Base-by-base conservation (phyloP, 1,139 yeast genomes). In the Candida tetrigidarum region DNA sequence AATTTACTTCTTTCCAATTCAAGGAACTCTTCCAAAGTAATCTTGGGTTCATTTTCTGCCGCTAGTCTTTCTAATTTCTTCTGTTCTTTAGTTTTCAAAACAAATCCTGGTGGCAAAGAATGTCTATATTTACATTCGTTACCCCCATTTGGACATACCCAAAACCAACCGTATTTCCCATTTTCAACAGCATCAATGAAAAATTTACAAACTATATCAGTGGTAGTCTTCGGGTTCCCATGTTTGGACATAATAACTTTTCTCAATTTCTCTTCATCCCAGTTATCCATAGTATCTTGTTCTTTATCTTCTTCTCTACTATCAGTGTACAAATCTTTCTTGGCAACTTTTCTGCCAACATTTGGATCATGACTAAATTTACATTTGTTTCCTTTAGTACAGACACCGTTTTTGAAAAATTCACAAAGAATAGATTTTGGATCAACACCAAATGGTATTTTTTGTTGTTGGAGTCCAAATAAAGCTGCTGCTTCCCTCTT, bases 111-210 rank as follows among this genome's bases (percentile, higher is more conserved):
- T 36, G 99, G 99, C 58, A 95, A 77, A n/a, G 98, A 86, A 68
- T 95, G 99, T 66, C 81, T 84, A 73, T 95, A 95, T 74, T 86
- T 93, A 80, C 99, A 95, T 46, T 82, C 86, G 55, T 86, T 84
- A 52, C 97, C 97, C 34, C 93, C 93, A 57, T 89, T 89, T 29
- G 99, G 99, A 73, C 99, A 93, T 26, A 81, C 80, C 99, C 99
- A 93, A 69, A 93, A 92, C 99, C 99, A 93, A 58, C 99, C 99
- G 63, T 95, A 93, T 64, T 93, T 92, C 47, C 96, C 95, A 61
- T 91, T 91, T 63, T 95, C 99, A 50, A 95, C 98, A 0, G 99
- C 99, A 50, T 91, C 97, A 57, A 93, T 88, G 70, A 95, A 95
- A 67, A 68, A 83, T 66, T 92, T 93, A 79, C 99, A 95, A 39